A percentile compares a stretch with the other conserved stretches of the same genome.
These are phyloP conservation scores for Cyamopsis tetragonoloba DNA, from an alignment of 306 rosid species.

Conservation along the genomic window DNA sequence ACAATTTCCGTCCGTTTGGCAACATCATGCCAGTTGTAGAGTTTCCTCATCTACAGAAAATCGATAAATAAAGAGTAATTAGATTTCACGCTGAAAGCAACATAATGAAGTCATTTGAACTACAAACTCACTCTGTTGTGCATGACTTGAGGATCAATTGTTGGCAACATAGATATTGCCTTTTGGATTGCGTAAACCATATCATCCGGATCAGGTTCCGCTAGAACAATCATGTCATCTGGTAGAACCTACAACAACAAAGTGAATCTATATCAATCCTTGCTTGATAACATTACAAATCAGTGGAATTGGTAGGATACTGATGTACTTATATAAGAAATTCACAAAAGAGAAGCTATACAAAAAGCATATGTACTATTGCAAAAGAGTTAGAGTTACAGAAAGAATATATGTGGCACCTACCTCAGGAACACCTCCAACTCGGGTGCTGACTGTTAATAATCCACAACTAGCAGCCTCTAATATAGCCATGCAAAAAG, in stretches of 20 bases:
- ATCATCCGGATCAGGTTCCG: slow-evolving; percentile 69
- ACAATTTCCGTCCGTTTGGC: slow-evolving; percentile 77
- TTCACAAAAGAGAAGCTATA: neutral
- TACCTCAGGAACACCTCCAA: slow-evolving; percentile 92
- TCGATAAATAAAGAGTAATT: neutral
- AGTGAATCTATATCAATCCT: neutral
- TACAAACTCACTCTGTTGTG: slow-evolving; percentile 61
- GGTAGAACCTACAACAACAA: slow-evolving; percentile 59
- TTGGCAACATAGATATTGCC: slow-evolving; percentile 65
- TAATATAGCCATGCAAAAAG: slow-evolving; percentile 85
- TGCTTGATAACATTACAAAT: neutral
- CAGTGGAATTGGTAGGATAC: neutral
- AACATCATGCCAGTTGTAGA: slow-evolving; percentile 84
- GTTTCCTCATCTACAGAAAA: slow-evolving; percentile 50
- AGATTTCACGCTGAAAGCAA: slow-evolving; percentile 10
- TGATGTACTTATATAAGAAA: neutral
- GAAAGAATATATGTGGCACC: slow-evolving; percentile 12
- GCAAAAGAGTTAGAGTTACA: neutral
- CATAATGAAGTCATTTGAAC: neutral
- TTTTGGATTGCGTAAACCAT: slow-evolving; percentile 67
- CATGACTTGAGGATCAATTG: slow-evolving; percentile 66
- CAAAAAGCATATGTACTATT: neutral
- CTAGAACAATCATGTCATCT: slow-evolving; percentile 80
- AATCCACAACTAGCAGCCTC: slow-evolving; percentile 96
- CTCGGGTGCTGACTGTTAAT: slow-evolving; percentile 80